Conservation (phyloP, 1,284 basidiomycete genomes). For the Boletus smithii region DNA sequence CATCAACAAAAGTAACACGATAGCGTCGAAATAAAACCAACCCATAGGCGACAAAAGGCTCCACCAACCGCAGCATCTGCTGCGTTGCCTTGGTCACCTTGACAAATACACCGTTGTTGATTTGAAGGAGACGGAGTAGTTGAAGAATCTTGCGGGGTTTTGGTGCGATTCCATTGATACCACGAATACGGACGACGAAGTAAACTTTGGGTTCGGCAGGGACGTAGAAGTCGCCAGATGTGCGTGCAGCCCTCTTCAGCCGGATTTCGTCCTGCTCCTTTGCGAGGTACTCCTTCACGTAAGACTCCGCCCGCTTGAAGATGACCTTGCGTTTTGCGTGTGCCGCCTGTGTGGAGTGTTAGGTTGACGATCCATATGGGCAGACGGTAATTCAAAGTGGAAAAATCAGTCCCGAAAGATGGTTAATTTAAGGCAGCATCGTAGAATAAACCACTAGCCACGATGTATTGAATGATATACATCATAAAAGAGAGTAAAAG, state of each 20-base stretch:
- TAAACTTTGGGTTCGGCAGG: constrained; percentile 95
- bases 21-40: constrained; percentile 38
- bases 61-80: constrained; percentile 97
- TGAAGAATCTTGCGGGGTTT: constrained; percentile 99
- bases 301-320: constrained; percentile 99
- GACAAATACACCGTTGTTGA: constrained; percentile 99
- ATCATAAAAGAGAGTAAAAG: constrained; percentile 55
- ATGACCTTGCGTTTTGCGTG: constrained; percentile 94
- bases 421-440: constrained; percentile 85
- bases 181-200: constrained; percentile 96
- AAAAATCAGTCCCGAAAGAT: constrained; percentile 93
- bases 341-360: constrained; percentile 56
- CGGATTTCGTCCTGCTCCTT: constrained; percentile 98
- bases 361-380: constrained; percentile 2
- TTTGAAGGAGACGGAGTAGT: constrained; percentile 96
- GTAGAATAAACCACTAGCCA: constrained; percentile 66
- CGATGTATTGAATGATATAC: constrained; percentile 63
- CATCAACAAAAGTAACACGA: constrained; percentile 5
- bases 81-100: constrained; percentile 96
- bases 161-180: constrained; percentile 99
- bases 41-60: constrained; percentile 97
- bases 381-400: constrained; percentile 10
- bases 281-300: constrained; percentile 94
- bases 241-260: constrained; percentile 89
- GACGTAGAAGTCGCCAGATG: constrained; percentile 96